Evolutionary conservation across 2,329 filamentous ascomycete genomes (phyloP).

Genomic region (Botrytis cinerea): DNA sequence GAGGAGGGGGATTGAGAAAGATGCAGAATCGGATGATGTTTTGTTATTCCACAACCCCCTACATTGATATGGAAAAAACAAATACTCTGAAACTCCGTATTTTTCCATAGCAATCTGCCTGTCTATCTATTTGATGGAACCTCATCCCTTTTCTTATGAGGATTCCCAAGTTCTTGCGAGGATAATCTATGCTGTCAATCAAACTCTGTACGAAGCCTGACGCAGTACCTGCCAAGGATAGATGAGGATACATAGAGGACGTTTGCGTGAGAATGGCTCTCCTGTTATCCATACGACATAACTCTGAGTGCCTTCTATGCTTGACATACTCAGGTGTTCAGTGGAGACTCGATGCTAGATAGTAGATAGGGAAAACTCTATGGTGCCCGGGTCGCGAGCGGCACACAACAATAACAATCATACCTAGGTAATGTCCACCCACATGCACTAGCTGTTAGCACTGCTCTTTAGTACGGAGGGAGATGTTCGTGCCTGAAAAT

Average conservation of each 20-base stretch:
- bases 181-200: background rate
- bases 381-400: too few species aligned
- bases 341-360: too few species aligned
- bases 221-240: background rate
- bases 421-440: background rate
- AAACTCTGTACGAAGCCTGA: background rate
- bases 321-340: background rate
- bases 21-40: background rate
- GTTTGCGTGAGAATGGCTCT: background rate
- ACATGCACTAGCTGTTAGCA: too few species aligned
- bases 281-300: background rate
- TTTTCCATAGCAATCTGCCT: background rate
- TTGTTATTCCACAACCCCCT: slow-evolving; percentile 2
- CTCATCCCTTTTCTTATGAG: background rate
- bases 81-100: background rate
- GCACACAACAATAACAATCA: background rate
- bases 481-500: background rate
- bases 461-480: background rate
- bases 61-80: background rate
- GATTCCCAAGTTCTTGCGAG: background rate
- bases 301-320: background rate
- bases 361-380: too few species aligned
- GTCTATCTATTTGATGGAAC: background rate
- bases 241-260: too few species aligned
- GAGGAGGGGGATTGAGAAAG: background rate